Conservation (phyloP, 2,329 filamentous ascomycete species). For the Aspergillus melleus region DNA sequence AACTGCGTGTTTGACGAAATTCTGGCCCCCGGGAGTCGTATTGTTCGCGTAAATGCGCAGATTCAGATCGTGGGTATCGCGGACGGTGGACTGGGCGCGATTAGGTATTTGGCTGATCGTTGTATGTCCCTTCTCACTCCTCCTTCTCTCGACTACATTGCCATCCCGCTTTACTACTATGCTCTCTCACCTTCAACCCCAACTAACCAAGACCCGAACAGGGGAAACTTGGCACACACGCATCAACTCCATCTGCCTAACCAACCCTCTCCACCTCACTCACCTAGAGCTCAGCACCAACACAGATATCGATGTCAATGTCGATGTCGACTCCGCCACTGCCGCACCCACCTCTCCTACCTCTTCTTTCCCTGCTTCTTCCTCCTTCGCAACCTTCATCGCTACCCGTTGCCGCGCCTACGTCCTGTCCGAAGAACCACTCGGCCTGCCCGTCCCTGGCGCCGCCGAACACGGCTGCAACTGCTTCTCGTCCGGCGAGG, state of each 20-base stretch:
- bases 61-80: constrained; percentile 73
- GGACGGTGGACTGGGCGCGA: constrained; percentile 60
- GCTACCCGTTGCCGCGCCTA: constrained; percentile 63
- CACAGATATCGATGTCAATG: constrained; percentile 9
- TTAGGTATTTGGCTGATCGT: constrained; percentile 59
- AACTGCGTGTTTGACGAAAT: constrained; percentile 65
- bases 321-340: background rate
- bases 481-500: constrained; percentile 67
- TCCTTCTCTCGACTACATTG: background rate
- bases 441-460: constrained; percentile 56
- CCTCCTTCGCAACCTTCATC: constrained; percentile 35
- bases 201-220: constrained; percentile 15
- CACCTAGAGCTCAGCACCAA: constrained; percentile 24
- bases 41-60: constrained; percentile 52
- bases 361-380: background rate
- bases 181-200: background rate
- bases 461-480: constrained; percentile 62
- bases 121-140: constrained; percentile 44
- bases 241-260: constrained; percentile 42
- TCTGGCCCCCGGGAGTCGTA: constrained; percentile 43
- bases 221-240: constrained; percentile 41
- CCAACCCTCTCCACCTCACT: constrained; percentile 38
- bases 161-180: background rate
- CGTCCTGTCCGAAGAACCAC: constrained; percentile 52
- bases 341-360: background rate